Base-by-base conservation (phyloP, 164 flowering plant species). In the Santalum album region DNA sequence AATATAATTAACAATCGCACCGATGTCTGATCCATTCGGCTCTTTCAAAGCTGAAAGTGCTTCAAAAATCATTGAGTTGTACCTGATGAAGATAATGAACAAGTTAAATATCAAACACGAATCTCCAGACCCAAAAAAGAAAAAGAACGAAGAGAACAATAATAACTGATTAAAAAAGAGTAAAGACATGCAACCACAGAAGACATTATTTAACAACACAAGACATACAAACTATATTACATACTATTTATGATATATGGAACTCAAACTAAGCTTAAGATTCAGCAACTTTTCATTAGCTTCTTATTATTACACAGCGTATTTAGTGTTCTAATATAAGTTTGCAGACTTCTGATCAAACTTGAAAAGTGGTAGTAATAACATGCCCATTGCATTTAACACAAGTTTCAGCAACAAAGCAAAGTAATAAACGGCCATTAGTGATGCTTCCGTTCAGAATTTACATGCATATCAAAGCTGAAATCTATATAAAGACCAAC, bases 1-100 rank as follows among this genome's bases (percentile, higher is more conserved):
- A 64, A 89, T 79, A 66, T 57, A 89, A 55, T 49, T 46, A 25
- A 67, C 61, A 58, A 87, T 74, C 15, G 79, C 59, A 64, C 60
- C 40, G 38, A 70, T 59, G 19, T 79, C 87, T 21, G 75, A 69
- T 58, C 96, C 91, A 72, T 73, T 77, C 22, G 85, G 76, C 50
- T 84, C 86, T 56, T 72, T 78, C 32, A 78, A 36, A 50, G 71
- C 51, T 22, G 87, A 62, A 57, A 87, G 71, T 49, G 91, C 96
- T 67, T 87, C 87, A 65, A 72, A 61, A 47, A 84, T 78, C 82
- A 78, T 59, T 16, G 69, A 52, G 61, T 66, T 75, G 66, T 77
- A 77, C 78, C 95, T 87, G 72, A 17, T 45, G 14, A 20, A n/a
- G 46, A 51, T 26, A 11, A 29, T 49, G 36, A 53, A 61, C 61